Base-by-base conservation (phyloP, 148 eudicot species). In the Euryodendron excelsum region DNA sequence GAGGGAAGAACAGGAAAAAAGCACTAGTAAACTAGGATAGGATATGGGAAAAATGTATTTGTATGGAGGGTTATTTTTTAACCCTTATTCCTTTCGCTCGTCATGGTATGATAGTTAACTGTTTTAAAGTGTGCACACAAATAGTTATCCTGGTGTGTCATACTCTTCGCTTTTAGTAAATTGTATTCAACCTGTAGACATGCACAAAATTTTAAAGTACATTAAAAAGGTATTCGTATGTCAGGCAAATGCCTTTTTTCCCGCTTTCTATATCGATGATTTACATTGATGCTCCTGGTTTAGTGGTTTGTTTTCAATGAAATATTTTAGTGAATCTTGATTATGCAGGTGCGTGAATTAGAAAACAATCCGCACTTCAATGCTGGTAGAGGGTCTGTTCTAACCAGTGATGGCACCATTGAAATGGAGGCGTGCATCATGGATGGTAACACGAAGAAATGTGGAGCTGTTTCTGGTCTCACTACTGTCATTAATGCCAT, bases 371-470 rank as follows among this genome's bases (percentile, higher is more conserved):
- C 93, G 3, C 62, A 85, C 45, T 96, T 85, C 70, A 96, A 96
- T 87, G 99, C 99, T 65, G 98, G 99, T 58, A 85, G 78, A 77
- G 99, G 99, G 20, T 96, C 99, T 34, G 98, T 93, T 58, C 83
- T 96, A 65, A 88, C 89, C 6, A 82, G 67, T 64, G 81, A 82
- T 23, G 97, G 98, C 34, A 88, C 93, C 18, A 91, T 90, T 9
- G 99, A 96, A 82, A 96, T 96, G 99, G 99, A 96, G 86, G 99
- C 99, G 59, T 85, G 88, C 78, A 96, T 96, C 74, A 96, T 96
- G 99, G 99, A 96, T 85, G 97, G 98, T 37, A 82, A 78, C 23
- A 87, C 92, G 25, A 93, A 89, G 86, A 86, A 76, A 15, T 96
- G 98, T 87, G 99, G 98, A 20, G 94, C 98, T 74, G 99, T 94